phyloP scores from a whole-genome alignment of 140 eudicot species.

The Flaveria floridana region DNA sequence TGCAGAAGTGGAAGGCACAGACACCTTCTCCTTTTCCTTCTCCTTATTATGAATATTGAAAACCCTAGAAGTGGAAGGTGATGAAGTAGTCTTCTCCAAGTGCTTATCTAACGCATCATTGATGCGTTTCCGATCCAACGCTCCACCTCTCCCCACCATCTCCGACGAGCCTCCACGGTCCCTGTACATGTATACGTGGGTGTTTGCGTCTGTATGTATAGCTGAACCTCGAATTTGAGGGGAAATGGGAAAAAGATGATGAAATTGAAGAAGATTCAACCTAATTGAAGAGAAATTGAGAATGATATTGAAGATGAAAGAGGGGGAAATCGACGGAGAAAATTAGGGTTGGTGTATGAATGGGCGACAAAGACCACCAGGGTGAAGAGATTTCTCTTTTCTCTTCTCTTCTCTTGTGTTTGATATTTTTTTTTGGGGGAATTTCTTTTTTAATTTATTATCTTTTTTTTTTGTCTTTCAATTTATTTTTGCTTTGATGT shows the following conservation, averaged over 20 bases:
- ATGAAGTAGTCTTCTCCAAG: slow-evolving; percentile 38
- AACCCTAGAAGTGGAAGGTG: slow-evolving; percentile 62
- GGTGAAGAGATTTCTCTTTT: neutral
- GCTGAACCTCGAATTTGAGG: slow-evolving; percentile 10
- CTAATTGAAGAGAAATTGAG: slow-evolving; percentile 18
- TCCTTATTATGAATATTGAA: slow-evolving; percentile 10
- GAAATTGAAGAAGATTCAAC: neutral
- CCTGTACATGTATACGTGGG: slow-evolving; percentile 41
- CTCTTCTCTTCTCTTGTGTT: neutral
- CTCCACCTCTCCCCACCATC: slow-evolving; percentile 18
- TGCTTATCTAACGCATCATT: slow-evolving; percentile 16
- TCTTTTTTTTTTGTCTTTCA: too few species aligned
- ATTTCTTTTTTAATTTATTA: neutral
- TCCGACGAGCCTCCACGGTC: slow-evolving; percentile 52
- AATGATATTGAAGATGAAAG: neutral
- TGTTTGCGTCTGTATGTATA: neutral
- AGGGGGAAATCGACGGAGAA: slow-evolving; percentile 28
- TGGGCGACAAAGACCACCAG: neutral
- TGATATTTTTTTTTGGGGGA: neutral
- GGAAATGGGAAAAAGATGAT: neutral
- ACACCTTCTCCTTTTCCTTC: slow-evolving; percentile 6
- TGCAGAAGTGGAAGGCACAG: slow-evolving; percentile 6
- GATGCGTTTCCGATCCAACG: slow-evolving; percentile 22
- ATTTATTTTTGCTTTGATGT: too few species aligned
- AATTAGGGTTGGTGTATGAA: slow-evolving; percentile 31